Percentiles rank a stretch among this genome's conserved stretches.
These are phyloP conservation scores for Epichloe uncinata DNA, from an alignment of 2,329 filamentous ascomycete species.

Conservation along the genomic window DNA sequence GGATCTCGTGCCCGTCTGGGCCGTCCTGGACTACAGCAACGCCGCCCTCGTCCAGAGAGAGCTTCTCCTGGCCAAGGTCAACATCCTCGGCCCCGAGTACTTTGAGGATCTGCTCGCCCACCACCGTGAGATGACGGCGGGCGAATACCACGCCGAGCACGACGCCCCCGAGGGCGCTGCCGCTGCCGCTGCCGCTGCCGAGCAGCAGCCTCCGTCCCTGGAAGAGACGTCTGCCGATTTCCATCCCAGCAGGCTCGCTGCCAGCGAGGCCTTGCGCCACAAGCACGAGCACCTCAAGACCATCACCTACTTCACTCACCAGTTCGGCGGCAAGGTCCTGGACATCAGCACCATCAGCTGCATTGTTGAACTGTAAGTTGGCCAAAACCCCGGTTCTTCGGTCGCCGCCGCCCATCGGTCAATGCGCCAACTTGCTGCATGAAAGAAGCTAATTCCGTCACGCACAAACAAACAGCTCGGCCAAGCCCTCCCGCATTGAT, in stretches of 20 bases:
- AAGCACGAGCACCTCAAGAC: conserved; percentile 96
- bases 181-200: not conserved
- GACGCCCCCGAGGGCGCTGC: conserved; percentile 21
- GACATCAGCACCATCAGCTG: conserved; percentile 98
- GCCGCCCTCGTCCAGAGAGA: conserved; percentile 92
- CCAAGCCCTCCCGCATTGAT: conserved; percentile 87
- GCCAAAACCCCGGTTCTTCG: not conserved
- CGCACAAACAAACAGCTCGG: conserved; percentile 43
- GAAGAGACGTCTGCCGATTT: conserved; percentile 52
- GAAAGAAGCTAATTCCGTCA: not conserved
- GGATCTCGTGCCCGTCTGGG: conserved; percentile 95
- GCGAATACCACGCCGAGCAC: conserved; percentile 32
- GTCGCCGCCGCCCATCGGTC: too few species aligned
- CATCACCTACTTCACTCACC: conserved; percentile 92
- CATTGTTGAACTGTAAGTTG: conserved; percentile 84
- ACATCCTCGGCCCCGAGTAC: conserved; percentile 92
- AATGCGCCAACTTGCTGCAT: too few species aligned
- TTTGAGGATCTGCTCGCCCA: conserved; percentile 94
- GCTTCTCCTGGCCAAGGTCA: conserved; percentile 88
- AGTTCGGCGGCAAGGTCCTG: conserved; percentile 93
- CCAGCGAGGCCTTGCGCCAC: conserved; percentile 80
- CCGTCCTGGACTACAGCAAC: conserved; percentile 88
- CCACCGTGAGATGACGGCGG: conserved; percentile 70
- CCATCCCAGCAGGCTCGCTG: conserved; percentile 76
- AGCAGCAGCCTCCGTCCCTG: conserved; percentile 26